Evolutionary conservation across 768 basidiomycete species (phyloP), one percentile per base, ranked within the genome.

Genomic region (Vararia minispora): DNA sequence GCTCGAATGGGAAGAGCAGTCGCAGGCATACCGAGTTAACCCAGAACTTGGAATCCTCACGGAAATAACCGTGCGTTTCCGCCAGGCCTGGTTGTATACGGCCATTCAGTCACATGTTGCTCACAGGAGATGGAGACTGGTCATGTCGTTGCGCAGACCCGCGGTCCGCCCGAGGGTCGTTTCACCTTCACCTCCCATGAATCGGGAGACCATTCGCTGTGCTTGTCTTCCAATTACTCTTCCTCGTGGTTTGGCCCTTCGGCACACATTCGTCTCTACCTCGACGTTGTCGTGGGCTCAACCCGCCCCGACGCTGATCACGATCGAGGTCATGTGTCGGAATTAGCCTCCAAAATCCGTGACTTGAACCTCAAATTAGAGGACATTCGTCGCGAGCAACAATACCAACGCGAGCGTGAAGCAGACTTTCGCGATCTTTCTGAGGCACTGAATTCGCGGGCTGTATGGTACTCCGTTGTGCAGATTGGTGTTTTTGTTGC

Each of bases 161-260:
- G 77, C n/a, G 95, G 95, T 2, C 85, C 91, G 5, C 66, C 79
- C 17, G 84, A 94, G 35, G 86, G 95, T 21, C 76, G 76, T 41
- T 98, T 98, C 65, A 98, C 95, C 0, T 99, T 99, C 55, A 97
- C 95, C 20, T 95, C 94, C 4, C 90, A 95, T 56, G 89, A 92
- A 43, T 72, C 92, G 21, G 92, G 92, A 33, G 95, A 98, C 65
- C 95, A 99, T 64, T 79, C 86, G 37, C 95, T 99, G 54, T 99
- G 95, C 57, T 74, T 98, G 35, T 87, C 87, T 5, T 85, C 88
- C 14, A 94, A 94, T 58, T 83, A 89, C 61, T 66, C 68, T 17
- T 59, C 65, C 2, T 76, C 85, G 12, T 94, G 87, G 89, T 85
- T 86, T 59, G 45, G 55, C 16, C 70, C 73, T 40, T 72, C 66